These are phyloP conservation scores for Mucor piriformis DNA, from an alignment of 371 early-diverging fungal genomes.

Conservation along the genomic window DNA sequence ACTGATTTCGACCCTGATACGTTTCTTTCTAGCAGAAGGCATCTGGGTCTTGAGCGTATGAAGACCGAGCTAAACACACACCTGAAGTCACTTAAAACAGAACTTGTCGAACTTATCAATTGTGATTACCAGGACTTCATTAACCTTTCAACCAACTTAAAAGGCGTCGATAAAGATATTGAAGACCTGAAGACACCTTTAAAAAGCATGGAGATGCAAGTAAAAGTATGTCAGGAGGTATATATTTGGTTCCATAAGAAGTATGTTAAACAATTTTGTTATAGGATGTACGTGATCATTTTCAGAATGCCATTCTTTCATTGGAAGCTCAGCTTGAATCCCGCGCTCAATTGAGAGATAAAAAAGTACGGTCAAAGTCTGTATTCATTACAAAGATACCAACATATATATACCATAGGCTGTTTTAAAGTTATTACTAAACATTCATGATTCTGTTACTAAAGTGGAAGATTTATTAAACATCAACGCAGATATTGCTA, in stretches of 20 bases:
- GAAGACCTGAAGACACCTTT: slow-evolving; percentile 63
- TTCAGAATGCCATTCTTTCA: slow-evolving; percentile 58
- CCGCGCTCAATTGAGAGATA: slow-evolving; percentile 68
- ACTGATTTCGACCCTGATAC: slow-evolving; percentile 60
- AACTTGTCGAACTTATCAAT: slow-evolving; percentile 82
- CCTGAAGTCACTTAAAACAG: slow-evolving; percentile 65
- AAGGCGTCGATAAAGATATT: slow-evolving; percentile 77
- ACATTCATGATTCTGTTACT: slow-evolving; percentile 74
- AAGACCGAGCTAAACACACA: slow-evolving; percentile 68
- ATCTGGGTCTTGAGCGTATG: slow-evolving; percentile 68
- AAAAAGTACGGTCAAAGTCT: slow-evolving; percentile 52
- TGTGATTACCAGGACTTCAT: slow-evolving; percentile 84
- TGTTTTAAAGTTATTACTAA: slow-evolving; percentile 65
- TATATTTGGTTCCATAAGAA: not conserved
- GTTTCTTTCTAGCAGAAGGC: slow-evolving; percentile 68
- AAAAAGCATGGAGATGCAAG: slow-evolving; percentile 58
- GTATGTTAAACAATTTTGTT: not conserved
- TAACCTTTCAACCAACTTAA: slow-evolving; percentile 76
- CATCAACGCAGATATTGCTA: slow-evolving; percentile 49
- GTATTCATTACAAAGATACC: not conserved
- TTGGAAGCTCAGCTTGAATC: slow-evolving; percentile 64
- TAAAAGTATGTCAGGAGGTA: slow-evolving; percentile 50
- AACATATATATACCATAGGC: slow-evolving; percentile 33
- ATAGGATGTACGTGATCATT: slow-evolving; percentile 52
- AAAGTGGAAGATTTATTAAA: slow-evolving; percentile 76